Evolutionary conservation across 2,329 filamentous ascomycete genomes (phyloP).

Genomic region (Colletotrichum musae): DNA sequence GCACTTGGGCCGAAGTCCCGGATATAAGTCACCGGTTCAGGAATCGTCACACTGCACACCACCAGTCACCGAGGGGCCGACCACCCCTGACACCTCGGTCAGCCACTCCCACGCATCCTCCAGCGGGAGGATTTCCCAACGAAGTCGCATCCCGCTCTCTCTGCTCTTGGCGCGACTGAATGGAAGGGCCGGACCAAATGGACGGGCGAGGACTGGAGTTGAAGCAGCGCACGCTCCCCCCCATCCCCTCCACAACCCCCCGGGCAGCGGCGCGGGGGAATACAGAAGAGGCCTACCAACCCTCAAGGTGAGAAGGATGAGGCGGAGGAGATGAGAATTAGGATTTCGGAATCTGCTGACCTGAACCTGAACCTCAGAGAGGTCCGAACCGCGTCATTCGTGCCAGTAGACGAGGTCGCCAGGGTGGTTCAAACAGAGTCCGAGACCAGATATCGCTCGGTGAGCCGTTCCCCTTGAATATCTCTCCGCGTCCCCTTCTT

Average conservation of each 20-base stretch:
- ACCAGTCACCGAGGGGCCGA: slow-evolving; percentile 12
- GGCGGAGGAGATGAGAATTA: background rate
- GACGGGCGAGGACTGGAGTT: slow-evolving; percentile 4
- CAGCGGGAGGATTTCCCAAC: slow-evolving; percentile 30
- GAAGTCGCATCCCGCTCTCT: slow-evolving; percentile 25
- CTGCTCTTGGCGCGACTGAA: background rate
- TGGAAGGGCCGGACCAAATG: slow-evolving; percentile 26
- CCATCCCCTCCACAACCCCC: too few species aligned
- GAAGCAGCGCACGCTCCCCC: slow-evolving; percentile 1
- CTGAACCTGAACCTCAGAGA: background rate
- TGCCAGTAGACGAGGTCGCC: background rate
- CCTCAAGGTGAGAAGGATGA: background rate
- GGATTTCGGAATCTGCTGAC: background rate
- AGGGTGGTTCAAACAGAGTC: slow-evolving; percentile 1
- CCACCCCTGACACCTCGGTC: slow-evolving; percentile 29
- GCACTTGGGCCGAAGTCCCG: slow-evolving; percentile 33
- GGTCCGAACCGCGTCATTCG: background rate
- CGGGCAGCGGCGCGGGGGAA: background rate
- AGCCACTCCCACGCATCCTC: slow-evolving; percentile 3
- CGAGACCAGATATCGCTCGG: slow-evolving; percentile 13
- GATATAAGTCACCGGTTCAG: slow-evolving; percentile 4
- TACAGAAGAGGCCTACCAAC: too few species aligned
- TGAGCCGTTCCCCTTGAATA: slow-evolving; percentile 16
- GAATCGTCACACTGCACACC: slow-evolving; percentile 5
- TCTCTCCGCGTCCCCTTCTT: background rate